phyloP scores from a whole-genome alignment of 257 asterid genomes.

The Solanum microdontum region DNA sequence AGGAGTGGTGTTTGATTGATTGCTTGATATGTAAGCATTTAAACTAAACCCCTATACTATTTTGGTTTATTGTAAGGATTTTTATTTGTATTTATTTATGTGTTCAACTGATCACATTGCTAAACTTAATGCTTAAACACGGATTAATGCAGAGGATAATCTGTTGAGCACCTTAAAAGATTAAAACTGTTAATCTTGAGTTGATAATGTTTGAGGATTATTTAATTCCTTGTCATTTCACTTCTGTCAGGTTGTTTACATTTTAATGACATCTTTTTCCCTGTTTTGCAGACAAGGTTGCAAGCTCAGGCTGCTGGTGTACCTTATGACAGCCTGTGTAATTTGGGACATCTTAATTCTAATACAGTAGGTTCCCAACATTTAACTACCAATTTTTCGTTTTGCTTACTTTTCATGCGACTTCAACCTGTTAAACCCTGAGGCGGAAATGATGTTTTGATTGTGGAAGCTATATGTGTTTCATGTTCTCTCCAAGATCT shows the following conservation, averaged over 20 bases:
- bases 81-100: background rate
- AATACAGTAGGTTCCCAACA: slow-evolving; percentile 14
- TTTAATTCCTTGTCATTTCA: background rate
- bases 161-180: background rate
- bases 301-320: slow-evolving; percentile 92
- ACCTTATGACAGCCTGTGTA: slow-evolving; percentile 30
- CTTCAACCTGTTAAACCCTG: background rate
- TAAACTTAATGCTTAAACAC: background rate
- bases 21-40: background rate
- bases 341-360: slow-evolving; percentile 10
- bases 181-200: background rate
- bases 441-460: background rate
- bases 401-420: background rate
- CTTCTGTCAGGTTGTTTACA: background rate
- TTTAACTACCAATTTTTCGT: background rate
- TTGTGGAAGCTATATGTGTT: background rate
- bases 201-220: background rate
- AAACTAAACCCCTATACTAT: background rate
- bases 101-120: background rate
- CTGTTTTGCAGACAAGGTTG: slow-evolving; percentile 55
- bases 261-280: background rate
- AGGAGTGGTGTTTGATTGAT: background rate
- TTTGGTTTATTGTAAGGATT: background rate
- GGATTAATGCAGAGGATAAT: background rate
- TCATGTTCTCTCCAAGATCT: background rate